Evolutionary conservation across 352 stramenopile species (phyloP).

Genomic region (Pythium insidiosum): DNA sequence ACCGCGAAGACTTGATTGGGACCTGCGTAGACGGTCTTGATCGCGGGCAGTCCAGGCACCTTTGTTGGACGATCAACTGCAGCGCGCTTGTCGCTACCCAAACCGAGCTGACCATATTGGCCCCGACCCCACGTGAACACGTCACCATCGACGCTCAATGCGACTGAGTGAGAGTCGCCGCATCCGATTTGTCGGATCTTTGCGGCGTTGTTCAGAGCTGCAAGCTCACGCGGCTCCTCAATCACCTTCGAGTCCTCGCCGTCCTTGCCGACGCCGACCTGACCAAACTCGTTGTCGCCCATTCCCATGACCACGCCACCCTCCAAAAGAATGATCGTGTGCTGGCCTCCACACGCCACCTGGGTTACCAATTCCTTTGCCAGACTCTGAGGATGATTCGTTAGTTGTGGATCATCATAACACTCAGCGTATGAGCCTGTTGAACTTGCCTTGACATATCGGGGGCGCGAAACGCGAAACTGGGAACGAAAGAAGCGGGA

Average conservation of each 20-base stretch:
- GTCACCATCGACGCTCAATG: slow-evolving; percentile 31
- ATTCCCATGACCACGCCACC: slow-evolving; percentile 58
- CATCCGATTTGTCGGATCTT: slow-evolving; percentile 16
- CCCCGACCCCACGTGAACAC: slow-evolving; percentile 73
- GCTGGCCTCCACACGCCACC: slow-evolving; percentile 57
- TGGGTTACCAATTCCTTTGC: slow-evolving; percentile 40
- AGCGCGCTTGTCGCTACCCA: slow-evolving; percentile 27
- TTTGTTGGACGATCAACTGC: slow-evolving; percentile 41
- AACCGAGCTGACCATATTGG: slow-evolving; percentile 59
- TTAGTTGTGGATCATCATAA: too few species aligned
- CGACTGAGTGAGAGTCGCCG: slow-evolving; percentile 63
- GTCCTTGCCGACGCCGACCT: slow-evolving; percentile 36
- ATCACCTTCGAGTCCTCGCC: slow-evolving; percentile 26
- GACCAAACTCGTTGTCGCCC: slow-evolving; percentile 68
- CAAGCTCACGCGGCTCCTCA: slow-evolving; percentile 24
- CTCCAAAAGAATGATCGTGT: slow-evolving; percentile 59
- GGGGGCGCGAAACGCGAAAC: slow-evolving; percentile 60
- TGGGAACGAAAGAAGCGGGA: slow-evolving; percentile 79
- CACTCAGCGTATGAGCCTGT: too few species aligned
- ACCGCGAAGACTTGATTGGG: slow-evolving; percentile 74
- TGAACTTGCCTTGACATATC: slow-evolving; percentile 47
- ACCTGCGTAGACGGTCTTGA: slow-evolving; percentile 55
- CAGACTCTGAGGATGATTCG: too few species aligned
- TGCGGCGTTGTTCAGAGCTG: slow-evolving; percentile 5
- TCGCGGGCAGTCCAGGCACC: slow-evolving; percentile 34